A percentile compares a stretch with the other conserved stretches of the same genome.
Conservation (phyloP, 345 rosid species). For the Salix viminalis region DNA sequence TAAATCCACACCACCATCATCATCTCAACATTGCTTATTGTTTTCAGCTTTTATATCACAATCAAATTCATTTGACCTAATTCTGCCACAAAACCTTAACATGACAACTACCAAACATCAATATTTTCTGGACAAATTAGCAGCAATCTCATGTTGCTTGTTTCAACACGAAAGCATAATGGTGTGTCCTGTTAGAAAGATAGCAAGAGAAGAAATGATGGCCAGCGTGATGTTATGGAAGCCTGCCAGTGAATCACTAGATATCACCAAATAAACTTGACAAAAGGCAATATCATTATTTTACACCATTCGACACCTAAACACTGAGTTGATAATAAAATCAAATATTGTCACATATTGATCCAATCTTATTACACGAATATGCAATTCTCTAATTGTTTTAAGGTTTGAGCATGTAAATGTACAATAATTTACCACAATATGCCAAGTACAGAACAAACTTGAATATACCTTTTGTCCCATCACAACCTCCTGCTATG, state of each 20-base stretch:
- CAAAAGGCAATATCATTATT: neutral
- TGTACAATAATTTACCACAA: neutral
- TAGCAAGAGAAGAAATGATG: neutral
- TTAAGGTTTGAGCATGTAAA: neutral
- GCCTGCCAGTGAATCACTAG: neutral
- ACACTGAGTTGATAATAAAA: neutral
- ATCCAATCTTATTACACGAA: neutral
- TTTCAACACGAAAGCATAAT: neutral
- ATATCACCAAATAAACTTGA: neutral
- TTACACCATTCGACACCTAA: neutral
- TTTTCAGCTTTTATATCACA: neutral
- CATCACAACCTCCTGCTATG: neutral
- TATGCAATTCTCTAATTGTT: neutral
- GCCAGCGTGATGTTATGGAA: neutral
- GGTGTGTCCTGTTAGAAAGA: neutral
- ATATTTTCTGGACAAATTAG: neutral
- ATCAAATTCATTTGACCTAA: neutral
- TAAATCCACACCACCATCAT: neutral
- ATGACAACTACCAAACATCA: neutral
- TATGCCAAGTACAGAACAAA: neutral
- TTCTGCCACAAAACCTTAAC: neutral
- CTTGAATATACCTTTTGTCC: neutral
- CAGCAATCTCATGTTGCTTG: neutral
- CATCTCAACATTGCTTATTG: neutral
- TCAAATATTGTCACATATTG: neutral